Percentiles rank a stretch among this genome's conserved stretches.
Evolutionary conservation across 768 basidiomycete species (phyloP).

Genomic region (Tremella mesenterica): DNA sequence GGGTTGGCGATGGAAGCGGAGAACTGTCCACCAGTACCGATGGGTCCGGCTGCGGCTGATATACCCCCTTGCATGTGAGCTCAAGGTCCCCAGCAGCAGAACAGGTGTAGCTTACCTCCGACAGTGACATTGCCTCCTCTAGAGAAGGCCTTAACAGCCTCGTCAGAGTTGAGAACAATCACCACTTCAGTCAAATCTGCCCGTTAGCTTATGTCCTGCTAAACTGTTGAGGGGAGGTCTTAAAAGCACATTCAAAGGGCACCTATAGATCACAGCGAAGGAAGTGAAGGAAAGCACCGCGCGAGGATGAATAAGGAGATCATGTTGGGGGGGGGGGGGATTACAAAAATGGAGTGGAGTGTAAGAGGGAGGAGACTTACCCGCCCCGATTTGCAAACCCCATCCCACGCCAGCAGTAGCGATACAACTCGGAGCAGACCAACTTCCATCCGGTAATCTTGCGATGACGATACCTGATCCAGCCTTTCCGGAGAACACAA

Average conservation of each 20-base stretch:
- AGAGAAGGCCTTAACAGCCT: conserved; percentile 90
- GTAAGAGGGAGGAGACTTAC: conserved; percentile 53
- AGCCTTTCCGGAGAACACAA: conserved; percentile 89
- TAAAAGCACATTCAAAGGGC: too few relatives aligned
- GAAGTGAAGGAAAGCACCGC: background rate
- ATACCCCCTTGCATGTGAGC: conserved; percentile 27
- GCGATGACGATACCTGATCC: conserved; percentile 90
- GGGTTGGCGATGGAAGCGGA: conserved; percentile 70
- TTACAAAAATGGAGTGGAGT: too few relatives aligned
- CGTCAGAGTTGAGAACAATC: conserved; percentile 91
- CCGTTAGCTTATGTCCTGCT: conserved; percentile 10
- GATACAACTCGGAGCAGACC: conserved; percentile 95
- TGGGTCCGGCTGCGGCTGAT: conserved; percentile 74
- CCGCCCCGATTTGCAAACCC: conserved; percentile 75
- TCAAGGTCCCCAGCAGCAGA: background rate
- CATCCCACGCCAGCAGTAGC: conserved; percentile 69
- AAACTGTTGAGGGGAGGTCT: background rate
- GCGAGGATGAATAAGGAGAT: background rate
- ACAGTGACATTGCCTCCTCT: conserved; percentile 93
- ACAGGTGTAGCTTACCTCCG: conserved; percentile 55
- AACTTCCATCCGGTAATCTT: conserved; percentile 84
- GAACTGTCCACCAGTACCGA: conserved; percentile 86
- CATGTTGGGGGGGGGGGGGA: background rate
- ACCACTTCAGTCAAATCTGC: conserved; percentile 63
- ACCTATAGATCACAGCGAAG: too few relatives aligned